Evolutionary conservation across 2,329 filamentous ascomycete genomes (phyloP).

Genomic region (Aspergillus arachidicola): DNA sequence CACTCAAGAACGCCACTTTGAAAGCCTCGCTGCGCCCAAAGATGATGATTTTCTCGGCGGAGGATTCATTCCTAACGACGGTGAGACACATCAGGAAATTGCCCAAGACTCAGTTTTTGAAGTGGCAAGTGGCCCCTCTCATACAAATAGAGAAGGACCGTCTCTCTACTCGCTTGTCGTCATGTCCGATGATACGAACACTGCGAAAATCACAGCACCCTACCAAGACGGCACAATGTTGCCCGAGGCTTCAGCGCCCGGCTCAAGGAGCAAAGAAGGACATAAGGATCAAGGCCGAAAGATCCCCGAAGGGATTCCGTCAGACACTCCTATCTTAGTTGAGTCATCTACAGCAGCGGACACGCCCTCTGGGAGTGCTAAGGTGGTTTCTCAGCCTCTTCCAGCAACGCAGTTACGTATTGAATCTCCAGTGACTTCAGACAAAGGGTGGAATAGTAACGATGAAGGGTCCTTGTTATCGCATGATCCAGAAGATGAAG

Average conservation of each 20-base stretch:
- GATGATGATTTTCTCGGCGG: slow-evolving; percentile 19
- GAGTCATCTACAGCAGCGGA: slow-evolving; percentile 26
- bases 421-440: slow-evolving; percentile 15
- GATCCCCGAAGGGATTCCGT: slow-evolving; percentile 18
- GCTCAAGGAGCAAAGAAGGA: neutral
- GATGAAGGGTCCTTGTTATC: slow-evolving; percentile 58
- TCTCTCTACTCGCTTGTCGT: slow-evolving; percentile 9
- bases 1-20: neutral
- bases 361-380: slow-evolving; percentile 30
- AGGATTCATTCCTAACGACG: slow-evolving; percentile 23
- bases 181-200: neutral
- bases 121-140: neutral
- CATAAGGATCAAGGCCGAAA: neutral
- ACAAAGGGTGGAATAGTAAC: slow-evolving; percentile 34
- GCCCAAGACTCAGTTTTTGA: neutral
- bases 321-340: slow-evolving; percentile 27
- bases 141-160: neutral
- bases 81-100: neutral
- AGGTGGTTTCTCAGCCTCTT: slow-evolving; percentile 25
- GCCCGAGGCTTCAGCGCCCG: neutral
- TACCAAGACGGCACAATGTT: neutral
- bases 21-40: neutral
- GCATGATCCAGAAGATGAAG: slow-evolving; percentile 66
- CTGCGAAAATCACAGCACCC: neutral
- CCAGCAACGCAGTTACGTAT: slow-evolving; percentile 17